These are phyloP conservation scores for Aegle marmelos DNA, from an alignment of 345 rosid genomes.

Conservation along the genomic window DNA sequence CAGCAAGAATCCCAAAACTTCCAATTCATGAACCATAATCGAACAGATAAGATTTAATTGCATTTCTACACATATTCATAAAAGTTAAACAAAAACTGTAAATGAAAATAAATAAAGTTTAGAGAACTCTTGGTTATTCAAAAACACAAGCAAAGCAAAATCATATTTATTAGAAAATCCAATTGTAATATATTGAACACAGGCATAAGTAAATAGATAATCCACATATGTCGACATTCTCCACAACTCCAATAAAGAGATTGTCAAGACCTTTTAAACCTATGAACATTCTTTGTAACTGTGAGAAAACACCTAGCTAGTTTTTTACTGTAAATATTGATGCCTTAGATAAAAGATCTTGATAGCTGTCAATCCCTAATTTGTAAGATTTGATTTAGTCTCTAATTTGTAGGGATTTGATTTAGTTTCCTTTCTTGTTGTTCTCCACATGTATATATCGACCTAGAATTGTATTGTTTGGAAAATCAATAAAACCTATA, in stretches of 20 bases:
- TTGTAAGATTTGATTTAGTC: too few species aligned
- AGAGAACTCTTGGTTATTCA: not conserved
- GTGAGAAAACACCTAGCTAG: too few species aligned
- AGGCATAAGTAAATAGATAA: not conserved
- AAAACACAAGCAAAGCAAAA: not conserved
- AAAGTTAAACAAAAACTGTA: not conserved
- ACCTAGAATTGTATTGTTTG: too few species aligned
- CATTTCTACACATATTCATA: not conserved
- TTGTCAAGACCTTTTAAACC: not conserved
- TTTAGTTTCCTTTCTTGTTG: too few species aligned
- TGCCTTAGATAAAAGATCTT: too few species aligned
- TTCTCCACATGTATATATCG: too few species aligned
- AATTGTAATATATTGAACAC: not conserved
- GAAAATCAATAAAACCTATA: too few species aligned
- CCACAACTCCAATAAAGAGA: not conserved
- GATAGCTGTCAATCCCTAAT: too few species aligned
- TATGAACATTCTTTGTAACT: not conserved
- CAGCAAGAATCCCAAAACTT: not conserved
- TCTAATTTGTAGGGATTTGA: too few species aligned
- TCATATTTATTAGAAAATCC: not conserved
- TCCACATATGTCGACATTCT: not conserved
- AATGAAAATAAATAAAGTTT: not conserved
- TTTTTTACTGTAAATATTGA: too few species aligned
- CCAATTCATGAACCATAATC: not conserved
- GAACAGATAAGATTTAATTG: not conserved